Base-by-base conservation (phyloP, 2,329 filamentous ascomycete genomes). In the Pyrenophora graminea region DNA sequence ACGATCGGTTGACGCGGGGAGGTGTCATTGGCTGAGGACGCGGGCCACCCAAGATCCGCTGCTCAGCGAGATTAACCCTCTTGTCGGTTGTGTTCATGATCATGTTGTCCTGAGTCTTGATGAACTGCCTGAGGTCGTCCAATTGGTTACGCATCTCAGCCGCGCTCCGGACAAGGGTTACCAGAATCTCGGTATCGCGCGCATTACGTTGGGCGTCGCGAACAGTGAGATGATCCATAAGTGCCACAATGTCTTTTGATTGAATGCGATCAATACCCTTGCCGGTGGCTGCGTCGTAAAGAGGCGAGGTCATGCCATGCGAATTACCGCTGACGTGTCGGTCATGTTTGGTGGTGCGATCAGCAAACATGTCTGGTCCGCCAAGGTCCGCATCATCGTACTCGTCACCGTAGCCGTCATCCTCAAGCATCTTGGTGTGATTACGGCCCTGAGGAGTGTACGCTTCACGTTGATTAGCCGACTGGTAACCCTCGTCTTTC, bases 141-240 rank as follows among this genome's bases (percentile, higher is more conserved):
- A 97, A 96, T 0, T 91, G 95, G 62, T 90, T 95, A 58, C 93
- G 90, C 92, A 97, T 97, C 75, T 99, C 94, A 10, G 94, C 88
- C 3, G 94, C 93, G 47, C 91, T 92, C 53, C 93, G 88, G 55
- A 99, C 94, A 27, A 99, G 84, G 0, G 94, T 93, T 39, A 97
- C 90, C 15, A 99, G 80, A 48, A 99, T 97, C 74, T 99, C 94
- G 0, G 94, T 97, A 66, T 99, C 94, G 38, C 94, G 85, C 39
- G 94, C 94, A 74, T 94, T 97, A 53, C 94, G 87, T 76, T 97
- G 93, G 34, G 93, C 94, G 76, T 99, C 94, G 31, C 94, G 88
- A 57, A 97, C 94, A 71, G 95, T 97, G 56, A 99, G 86, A 74
- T 99, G 94, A 70, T 99, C 93, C 94, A 99, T 99, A 54, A 99